Evolutionary conservation across 441 rosid species (phyloP), one percentile per base, ranked within the genome.

Genomic region (Iberis amara): DNA sequence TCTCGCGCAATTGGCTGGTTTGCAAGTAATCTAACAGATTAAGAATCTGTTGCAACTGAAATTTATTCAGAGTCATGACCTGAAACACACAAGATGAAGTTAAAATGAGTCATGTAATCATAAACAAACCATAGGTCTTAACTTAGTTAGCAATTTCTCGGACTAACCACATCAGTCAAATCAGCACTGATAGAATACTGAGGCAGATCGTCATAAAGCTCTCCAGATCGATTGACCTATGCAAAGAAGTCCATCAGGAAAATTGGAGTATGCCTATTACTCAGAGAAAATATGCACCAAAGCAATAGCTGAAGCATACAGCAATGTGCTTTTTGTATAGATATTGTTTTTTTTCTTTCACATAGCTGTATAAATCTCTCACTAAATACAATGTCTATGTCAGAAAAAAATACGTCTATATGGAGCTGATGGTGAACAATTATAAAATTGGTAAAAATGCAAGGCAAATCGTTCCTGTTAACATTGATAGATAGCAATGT

Each of bases 151-250:
- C 11, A 15, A 11, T 28, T 46, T 37, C 9, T 47, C 39, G 23
- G 40, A 74, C 89, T 54, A 47, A 91, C 98, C 95, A 91, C 68
- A 70, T 71, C 64, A 61, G 78, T 68, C 52, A 87, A 48, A 66
- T 85, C 89, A 37, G 89, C 86, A 42, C 69, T 61, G 68, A 91
- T 65, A 33, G 87, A 83, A 71, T 77, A 87, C 73, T 87, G 96
- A 32, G 95, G 95, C 56, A 78, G 64, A 72, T 83, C 85, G 47
- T 68, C 64, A 62, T 73, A 76, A 68, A 80, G 81, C 74, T 76
- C 83, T 64, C 85, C 98, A 55, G 85, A 76, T 68, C 79, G 82
- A 65, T 83, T 78, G 58, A 85, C 82, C 98, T 91, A 70, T 49
- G 52, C 44, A 52, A 40, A 32, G 24, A 59, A 24, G 41, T 46